These are phyloP conservation scores for Fusarium papillatum DNA, from an alignment of 2,329 filamentous ascomycete species.

Conservation along the genomic window DNA sequence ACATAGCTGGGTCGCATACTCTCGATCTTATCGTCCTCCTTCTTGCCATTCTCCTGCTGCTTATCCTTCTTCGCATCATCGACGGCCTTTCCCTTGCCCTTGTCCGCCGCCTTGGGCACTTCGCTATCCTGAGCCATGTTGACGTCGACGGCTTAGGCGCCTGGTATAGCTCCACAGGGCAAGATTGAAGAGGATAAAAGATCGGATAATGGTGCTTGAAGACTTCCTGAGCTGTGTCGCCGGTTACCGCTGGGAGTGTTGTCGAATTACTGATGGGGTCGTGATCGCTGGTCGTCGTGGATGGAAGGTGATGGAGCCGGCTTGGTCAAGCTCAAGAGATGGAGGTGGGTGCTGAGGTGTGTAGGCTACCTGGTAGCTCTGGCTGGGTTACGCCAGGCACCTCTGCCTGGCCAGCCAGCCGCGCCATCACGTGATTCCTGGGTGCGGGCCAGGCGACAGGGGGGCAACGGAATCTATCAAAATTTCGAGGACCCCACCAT, in stretches of 20 bases:
- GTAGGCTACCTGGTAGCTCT: conserved; percentile 47
- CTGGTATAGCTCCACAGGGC: conserved; percentile 41
- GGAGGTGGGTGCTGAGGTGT: conserved; percentile 21
- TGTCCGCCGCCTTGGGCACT: conserved; percentile 86
- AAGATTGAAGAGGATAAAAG: conserved; percentile 25
- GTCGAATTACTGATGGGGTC: conserved; percentile 35
- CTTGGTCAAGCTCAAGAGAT: conserved; percentile 52
- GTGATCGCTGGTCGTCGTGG: conserved; percentile 43
- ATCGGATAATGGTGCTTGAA: conserved; percentile 11
- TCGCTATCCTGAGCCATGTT: conserved; percentile 96
- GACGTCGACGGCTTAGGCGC: conserved; percentile 50
- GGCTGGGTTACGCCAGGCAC: conserved; percentile 60
- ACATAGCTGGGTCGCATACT: conserved; percentile 50
- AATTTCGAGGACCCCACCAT: conserved; percentile 49
- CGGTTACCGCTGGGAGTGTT: conserved; percentile 20
- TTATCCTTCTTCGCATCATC: conserved; percentile 80
- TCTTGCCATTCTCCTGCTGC: conserved; percentile 78
- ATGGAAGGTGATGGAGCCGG: conserved; percentile 55
- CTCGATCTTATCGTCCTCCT: conserved; percentile 76
- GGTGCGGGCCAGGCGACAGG: not conserved
- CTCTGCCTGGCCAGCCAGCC: conserved; percentile 56
- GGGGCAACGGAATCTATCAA: conserved; percentile 48
- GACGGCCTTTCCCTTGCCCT: conserved; percentile 95
- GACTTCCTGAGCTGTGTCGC: conserved; percentile 17
- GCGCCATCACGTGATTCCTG: conserved; percentile 48